These are phyloP conservation scores for Knoxdaviesia proteae DNA, from an alignment of 2,329 filamentous ascomycete species.

Conservation along the genomic window DNA sequence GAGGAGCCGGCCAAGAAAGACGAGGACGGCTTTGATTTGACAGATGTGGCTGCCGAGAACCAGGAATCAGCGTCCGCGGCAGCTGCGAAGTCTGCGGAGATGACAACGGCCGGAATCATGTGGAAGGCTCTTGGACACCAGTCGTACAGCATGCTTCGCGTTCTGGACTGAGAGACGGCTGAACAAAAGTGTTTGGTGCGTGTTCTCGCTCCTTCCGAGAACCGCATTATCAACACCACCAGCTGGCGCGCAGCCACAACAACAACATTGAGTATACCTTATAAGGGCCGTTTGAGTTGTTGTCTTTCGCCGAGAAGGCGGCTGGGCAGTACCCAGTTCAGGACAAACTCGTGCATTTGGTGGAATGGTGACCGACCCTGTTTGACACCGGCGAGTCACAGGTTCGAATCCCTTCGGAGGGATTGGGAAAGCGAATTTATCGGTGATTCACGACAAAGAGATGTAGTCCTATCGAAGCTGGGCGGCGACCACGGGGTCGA, in stretches of 20 bases:
- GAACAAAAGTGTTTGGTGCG: background rate
- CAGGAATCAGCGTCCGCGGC: slow-evolving; percentile 7
- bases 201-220: background rate
- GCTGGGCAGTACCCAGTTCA: no score
- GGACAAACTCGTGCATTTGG: no score
- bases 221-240: background rate
- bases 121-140: slow-evolving; percentile 30
- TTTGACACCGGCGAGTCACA: no score
- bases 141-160: slow-evolving; percentile 32
- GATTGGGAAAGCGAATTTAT: no score
- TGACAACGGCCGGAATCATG: slow-evolving; percentile 22
- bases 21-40: slow-evolving; percentile 4
- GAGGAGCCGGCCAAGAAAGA: slow-evolving; percentile 13
- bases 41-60: slow-evolving; percentile 9
- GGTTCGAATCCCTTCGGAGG: no score
- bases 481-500: no score
- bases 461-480: no score
- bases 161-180: slow-evolving; percentile 22
- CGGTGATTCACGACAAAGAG: no score
- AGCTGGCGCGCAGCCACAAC: background rate
- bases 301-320: no score
- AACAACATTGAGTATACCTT: no score
- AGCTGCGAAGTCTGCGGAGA: slow-evolving; percentile 13
- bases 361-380: no score
- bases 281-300: no score